Evolutionary conservation across 2,329 filamentous ascomycete genomes (phyloP), one percentile per base, ranked within the genome.

Genomic region (Neofusicoccum kwambonambiense): DNA sequence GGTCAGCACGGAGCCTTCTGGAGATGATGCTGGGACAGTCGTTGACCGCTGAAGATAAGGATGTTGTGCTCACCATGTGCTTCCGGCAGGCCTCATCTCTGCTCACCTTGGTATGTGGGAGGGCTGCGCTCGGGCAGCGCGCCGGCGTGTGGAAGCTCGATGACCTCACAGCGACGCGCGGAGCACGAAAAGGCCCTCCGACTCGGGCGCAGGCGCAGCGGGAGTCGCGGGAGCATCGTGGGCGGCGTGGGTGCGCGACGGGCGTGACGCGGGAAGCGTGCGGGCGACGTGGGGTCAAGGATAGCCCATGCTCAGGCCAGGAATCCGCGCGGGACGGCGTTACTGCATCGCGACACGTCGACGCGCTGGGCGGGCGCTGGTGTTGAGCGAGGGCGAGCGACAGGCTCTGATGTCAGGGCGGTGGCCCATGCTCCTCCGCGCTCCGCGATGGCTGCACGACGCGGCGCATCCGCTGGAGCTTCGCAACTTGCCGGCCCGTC

Each of bases 121-220:
- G 56, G 69, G 34, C 71, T 73, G 63, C 76, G 75, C 62, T 70
- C 42, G 47, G 76, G 76, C 12, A 79, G 76, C 56, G 74, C 72
- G 7, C 70, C 66, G 58, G 77, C 69, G 65, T 66, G 68, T 12
- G 62, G 54, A 44, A 64, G 45, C 44, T 64, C 44, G 17, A 58
- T 47, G 65, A 77, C 72, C 11, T 70, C 67, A n/a, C 41, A 66
- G 8, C 67, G 67, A n/a, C 49, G 56, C 13, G 64, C 37, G 31
- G 72, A 73, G 2, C 72, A 70, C 8, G 75, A 74, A 65, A 77
- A 75, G 64, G 8, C 52, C 4, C 72, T 70, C 2, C 65, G n/a
- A 9, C 11, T n/a, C 4, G 54, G 22, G 7, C 35, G 12, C 7
- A 17, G 9, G 62, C 51, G 62, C 50, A 64, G 31, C 31, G 57